A percentile compares a stretch with the other conserved stretches of the same genome.
These are phyloP conservation scores for Pichia sp. DNA, from an alignment of 1,139 yeast species.

Conservation along the genomic window DNA sequence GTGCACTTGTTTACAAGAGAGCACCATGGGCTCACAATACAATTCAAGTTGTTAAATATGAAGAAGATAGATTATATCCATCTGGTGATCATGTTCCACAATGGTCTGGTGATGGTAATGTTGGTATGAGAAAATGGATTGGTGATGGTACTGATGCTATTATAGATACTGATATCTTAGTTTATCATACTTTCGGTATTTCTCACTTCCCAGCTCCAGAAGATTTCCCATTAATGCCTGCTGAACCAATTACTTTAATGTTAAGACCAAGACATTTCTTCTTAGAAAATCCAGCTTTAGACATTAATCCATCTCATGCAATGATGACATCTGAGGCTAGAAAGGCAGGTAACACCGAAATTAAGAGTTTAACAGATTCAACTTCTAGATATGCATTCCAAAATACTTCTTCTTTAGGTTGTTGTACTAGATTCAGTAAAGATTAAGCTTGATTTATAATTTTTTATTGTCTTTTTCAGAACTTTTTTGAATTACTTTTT, in stretches of 20 bases:
- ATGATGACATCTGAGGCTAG: conserved; percentile 57
- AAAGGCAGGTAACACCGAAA: conserved; percentile 34
- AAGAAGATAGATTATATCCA: conserved; percentile 64
- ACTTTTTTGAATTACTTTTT: neutral
- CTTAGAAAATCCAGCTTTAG: conserved; percentile 69
- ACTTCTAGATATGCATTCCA: conserved; percentile 40
- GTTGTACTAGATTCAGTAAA: conserved; percentile 22
- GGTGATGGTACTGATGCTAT: conserved; percentile 58
- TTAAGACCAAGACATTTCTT: conserved; percentile 77
- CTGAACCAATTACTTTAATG: conserved; percentile 69
- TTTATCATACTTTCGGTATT: conserved; percentile 78
- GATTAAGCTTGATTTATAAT: neutral
- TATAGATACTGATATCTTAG: conserved; percentile 63
- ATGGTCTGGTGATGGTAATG: conserved; percentile 67
- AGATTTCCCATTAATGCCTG: conserved; percentile 87
- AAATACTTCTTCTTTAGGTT: conserved; percentile 21
- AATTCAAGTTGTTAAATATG: conserved; percentile 64
- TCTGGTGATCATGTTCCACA: conserved; percentile 78
- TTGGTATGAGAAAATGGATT: conserved; percentile 70
- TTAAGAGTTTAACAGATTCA: conserved; percentile 46
- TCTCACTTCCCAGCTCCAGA: conserved; percentile 87
- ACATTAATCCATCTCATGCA: conserved; percentile 64
- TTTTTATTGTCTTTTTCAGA: neutral
- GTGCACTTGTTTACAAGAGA: conserved; percentile 70
- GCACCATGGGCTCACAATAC: conserved; percentile 75